Base-by-base conservation (phyloP, 148 eudicot species). In the Fallopia convolvulus region DNA sequence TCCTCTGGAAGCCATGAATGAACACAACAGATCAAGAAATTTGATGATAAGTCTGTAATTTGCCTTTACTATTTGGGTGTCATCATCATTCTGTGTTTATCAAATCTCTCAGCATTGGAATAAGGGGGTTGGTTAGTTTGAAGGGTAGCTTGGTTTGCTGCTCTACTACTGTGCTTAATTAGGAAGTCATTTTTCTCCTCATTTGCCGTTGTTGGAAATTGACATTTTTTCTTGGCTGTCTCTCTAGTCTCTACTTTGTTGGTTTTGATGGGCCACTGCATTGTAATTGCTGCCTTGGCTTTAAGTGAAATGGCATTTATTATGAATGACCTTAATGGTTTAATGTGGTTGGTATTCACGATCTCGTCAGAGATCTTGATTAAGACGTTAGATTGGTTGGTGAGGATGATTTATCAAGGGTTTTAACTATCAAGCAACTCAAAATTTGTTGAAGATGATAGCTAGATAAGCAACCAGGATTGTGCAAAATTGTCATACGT, bases 1-100 rank as follows among this genome's bases (percentile, higher is more conserved):
- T 84, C 52, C 78, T 84, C 3, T 81, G 76, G 83, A 80, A 82
- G 65, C 84, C 84, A 39, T 82, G 68, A 52, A 39, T 82, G 68
- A 52, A 18, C 40, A 26, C 12, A 11, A 74, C 0, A 26, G 30
- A 33, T 7, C 6, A 20, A 39, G 18, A 20, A 33, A 36, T 8
- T 4, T 33, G 72, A 14, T 32, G 11, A 2, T 4, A 23, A 30
- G 8, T 5, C 3, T 68, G 72, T 68, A 68, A 68, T 68, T 33
- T 68, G 72, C 44, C 44, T 8, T 68, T 10, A 6, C 8, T 58
- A 7, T 8, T 26, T 6, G 21, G 56, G n/a, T 50, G n/a, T 50
- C 17, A 26, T 26, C 30, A 21, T 6, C 6, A 20, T 58, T 58
- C 32, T 58, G 26, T 58, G 11, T 65, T 65, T 50, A 50, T 50